phyloP scores from a whole-genome alignment of 208 protist genomes.

The Leishmania turanica region DNA sequence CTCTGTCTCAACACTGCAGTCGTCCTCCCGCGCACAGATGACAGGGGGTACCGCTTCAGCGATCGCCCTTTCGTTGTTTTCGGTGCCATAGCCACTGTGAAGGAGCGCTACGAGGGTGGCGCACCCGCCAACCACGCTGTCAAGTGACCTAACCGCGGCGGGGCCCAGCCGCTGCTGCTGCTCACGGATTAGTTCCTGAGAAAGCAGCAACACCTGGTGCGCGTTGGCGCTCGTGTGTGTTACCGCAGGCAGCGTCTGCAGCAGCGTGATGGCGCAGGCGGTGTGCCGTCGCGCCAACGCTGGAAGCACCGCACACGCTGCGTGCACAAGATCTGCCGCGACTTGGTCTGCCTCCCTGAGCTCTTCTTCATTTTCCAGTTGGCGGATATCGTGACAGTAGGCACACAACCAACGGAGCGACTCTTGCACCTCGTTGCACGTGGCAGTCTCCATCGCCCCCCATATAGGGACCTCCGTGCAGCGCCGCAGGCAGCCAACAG shows the following conservation, averaged over 20 bases:
- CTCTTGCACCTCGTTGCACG: constrained; percentile 16
- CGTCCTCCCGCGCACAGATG: not conserved
- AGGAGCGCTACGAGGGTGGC: constrained; percentile 9
- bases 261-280: constrained; percentile 9
- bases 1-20: not conserved
- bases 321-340: not conserved
- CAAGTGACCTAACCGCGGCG: not conserved
- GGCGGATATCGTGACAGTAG: not conserved
- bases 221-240: not conserved
- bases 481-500: constrained; percentile 7
- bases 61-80: not conserved
- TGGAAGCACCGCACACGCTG: not conserved
- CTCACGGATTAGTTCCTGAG: not conserved
- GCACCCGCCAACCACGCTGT: not conserved
- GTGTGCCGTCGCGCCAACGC: constrained; percentile 9
- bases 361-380: not conserved
- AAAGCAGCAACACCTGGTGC: not conserved
- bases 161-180: not conserved
- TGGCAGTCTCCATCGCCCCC: constrained; percentile 13
- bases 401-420: not conserved
- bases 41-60: not conserved
- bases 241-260: not conserved
- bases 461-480: not conserved
- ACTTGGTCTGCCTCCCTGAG: not conserved
- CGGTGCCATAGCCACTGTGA: constrained; percentile 1